These are phyloP conservation scores for Mycena haematopus DNA, from an alignment of 768 basidiomycete genomes.

Conservation along the genomic window DNA sequence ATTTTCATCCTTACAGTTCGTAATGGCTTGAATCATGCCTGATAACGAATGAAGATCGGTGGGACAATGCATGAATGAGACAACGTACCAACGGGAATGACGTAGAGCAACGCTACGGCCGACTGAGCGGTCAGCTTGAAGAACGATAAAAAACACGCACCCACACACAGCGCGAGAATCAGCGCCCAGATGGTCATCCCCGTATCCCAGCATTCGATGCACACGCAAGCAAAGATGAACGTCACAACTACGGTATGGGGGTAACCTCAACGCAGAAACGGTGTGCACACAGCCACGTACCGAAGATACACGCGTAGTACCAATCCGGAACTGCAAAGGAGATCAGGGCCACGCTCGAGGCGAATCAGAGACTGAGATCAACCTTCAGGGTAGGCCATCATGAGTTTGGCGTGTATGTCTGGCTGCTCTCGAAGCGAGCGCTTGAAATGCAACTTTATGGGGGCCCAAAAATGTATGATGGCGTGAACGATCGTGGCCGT, in stretches of 20 bases:
- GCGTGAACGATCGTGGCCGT: slow-evolving; percentile 62
- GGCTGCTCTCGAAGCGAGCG: slow-evolving; percentile 59
- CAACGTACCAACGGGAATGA: slow-evolving; percentile 70
- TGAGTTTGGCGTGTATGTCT: slow-evolving; percentile 67
- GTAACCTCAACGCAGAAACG: slow-evolving; percentile 3
- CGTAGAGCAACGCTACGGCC: slow-evolving; percentile 55
- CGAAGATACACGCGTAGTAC: slow-evolving; percentile 63
- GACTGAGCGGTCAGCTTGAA: slow-evolving; percentile 11
- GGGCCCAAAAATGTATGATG: slow-evolving; percentile 62
- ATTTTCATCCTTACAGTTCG: slow-evolving; percentile 55
- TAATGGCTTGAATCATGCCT: slow-evolving; percentile 80
- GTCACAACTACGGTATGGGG: slow-evolving; percentile 45
- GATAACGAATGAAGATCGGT: neutral
- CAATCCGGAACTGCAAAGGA: slow-evolving; percentile 58
- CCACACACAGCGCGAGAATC: slow-evolving; percentile 54
- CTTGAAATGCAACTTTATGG: slow-evolving; percentile 58
- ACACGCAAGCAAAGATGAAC: slow-evolving; percentile 66
- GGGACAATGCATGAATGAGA: neutral
- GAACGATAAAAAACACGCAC: slow-evolving; percentile 34
- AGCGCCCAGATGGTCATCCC: slow-evolving; percentile 74
- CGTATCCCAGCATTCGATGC: slow-evolving; percentile 70
- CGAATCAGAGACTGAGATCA: neutral
- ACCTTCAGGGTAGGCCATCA: slow-evolving; percentile 60
- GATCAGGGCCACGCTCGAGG: neutral
- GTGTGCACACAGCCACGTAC: slow-evolving; percentile 32